These are phyloP conservation scores for Stereum hirsutum DNA, from an alignment of 1,284 basidiomycete species.

Conservation along the genomic window DNA sequence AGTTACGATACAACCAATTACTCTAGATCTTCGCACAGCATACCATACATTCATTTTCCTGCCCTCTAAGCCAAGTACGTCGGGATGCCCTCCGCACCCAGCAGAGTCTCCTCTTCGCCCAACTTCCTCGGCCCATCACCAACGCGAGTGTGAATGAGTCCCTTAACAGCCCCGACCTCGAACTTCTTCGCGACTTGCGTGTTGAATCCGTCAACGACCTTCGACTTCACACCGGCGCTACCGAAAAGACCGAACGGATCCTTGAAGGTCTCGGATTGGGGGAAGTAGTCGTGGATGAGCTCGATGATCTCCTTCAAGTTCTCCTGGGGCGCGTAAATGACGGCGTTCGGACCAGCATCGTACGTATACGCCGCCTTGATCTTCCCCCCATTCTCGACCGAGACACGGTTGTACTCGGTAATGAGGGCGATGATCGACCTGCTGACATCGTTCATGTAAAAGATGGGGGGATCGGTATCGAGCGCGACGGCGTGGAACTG, in stretches of 20 bases:
- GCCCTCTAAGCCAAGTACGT: constrained; percentile 15
- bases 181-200: constrained; percentile 65
- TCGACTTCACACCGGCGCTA: constrained; percentile 31
- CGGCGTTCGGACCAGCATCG: constrained; percentile 97
- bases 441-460: constrained; percentile 98
- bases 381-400: constrained; percentile 49
- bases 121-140: constrained; percentile 83
- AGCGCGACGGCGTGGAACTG: constrained; percentile 98
- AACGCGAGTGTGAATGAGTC: constrained; percentile 85
- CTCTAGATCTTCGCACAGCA: too few relatives aligned
- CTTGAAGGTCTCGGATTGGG: constrained; percentile 64
- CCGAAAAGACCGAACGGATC: constrained; percentile 66
- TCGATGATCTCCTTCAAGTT: constrained; percentile 74
- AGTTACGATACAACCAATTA: too few relatives aligned
- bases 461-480: constrained; percentile 96
- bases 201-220: constrained; percentile 69
- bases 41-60: too few relatives aligned
- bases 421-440: constrained; percentile 80
- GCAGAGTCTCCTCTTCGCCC: constrained; percentile 41
- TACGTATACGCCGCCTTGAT: constrained; percentile 94
- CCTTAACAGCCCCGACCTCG: constrained; percentile 72
- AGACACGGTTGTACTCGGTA: constrained; percentile 90
- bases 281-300: constrained; percentile 77
- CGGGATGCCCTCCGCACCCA: constrained; percentile 51
- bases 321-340: constrained; percentile 84